Evolutionary conservation across 2,329 filamentous ascomycete genomes (phyloP), one percentile per base, ranked within the genome.

Genomic region (Keithomyces neogunnii): DNA sequence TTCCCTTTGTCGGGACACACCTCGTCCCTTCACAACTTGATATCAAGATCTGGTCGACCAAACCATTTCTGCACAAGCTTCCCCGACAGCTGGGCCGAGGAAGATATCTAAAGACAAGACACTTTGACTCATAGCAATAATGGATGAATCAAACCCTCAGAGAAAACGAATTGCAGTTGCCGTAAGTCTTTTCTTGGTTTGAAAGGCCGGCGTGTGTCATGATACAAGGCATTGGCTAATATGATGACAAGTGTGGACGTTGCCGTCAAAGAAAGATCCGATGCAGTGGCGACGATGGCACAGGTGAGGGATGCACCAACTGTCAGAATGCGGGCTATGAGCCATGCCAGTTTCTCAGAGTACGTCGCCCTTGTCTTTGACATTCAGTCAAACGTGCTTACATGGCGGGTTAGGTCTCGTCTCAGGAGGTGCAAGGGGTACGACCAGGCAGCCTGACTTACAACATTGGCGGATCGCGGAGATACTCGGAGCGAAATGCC

Each of bases 191-290:
- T 7, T 28, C 33, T 6, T 30, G 9, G 5, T 42, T 36, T 43
- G 10, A 4, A 19, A 8, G 10, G 40, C 29, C 8, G 26, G 5
- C 19, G 8, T 19, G n/a, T 44, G 40, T 10, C 11, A 44, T 30
- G 26, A 28, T 1, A 30, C 5, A 19, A 10, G 13, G 4, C 7
- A 56, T 58, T 61, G 58, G 62, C 59, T 53, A 38, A 44, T 30
- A 48, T 54, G 5, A n/a, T 44, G 35, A 47, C 51, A 57, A 96
- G 92, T 97, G 92, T 67, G 82, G 83, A 36, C 83, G 92, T 58
- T 97, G 92, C 69, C 83, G 92, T 54, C 91, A 92, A 71, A 82
- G 92, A 53, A 97, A 97, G 75, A 97, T 97, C 61, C 86, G 89
- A 59, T 97, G 92, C 72, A 95, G 88, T 62, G 92, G 92, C 43